These are phyloP conservation scores for Gossypium arboreum DNA, from an alignment of 345 rosid species.

Conservation along the genomic window DNA sequence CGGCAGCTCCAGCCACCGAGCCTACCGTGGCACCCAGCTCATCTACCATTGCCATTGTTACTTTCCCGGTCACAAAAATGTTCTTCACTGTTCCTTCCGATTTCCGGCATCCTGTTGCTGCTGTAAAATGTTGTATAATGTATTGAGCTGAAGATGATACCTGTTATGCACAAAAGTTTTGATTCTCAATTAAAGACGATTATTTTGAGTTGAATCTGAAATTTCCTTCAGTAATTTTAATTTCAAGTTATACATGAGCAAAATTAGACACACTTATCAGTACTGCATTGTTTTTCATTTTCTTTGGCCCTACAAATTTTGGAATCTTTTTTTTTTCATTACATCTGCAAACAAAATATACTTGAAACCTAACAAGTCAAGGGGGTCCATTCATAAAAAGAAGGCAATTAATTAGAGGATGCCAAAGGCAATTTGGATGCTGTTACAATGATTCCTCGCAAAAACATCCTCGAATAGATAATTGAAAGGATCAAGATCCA, in stretches of 20 bases:
- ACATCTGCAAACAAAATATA: not conserved
- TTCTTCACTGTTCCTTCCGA: slow-evolving; percentile 63
- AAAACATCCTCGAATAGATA: not conserved
- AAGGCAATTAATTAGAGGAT: not conserved
- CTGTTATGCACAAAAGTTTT: slow-evolving; percentile 30
- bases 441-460: not conserved
- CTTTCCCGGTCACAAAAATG: slow-evolving; percentile 75
- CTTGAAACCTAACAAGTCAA: slow-evolving; percentile 6
- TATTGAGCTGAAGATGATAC: slow-evolving; percentile 96
- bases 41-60: slow-evolving; percentile 71
- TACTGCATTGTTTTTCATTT: slow-evolving; percentile 1
- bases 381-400: slow-evolving; percentile 8
- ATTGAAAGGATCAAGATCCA: slow-evolving; percentile 9
- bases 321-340: not conserved
- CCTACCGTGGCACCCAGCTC: slow-evolving; percentile 46
- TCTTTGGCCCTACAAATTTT: slow-evolving; percentile 2
- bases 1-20: slow-evolving; percentile 28
- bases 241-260: not conserved
- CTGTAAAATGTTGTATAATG: slow-evolving; percentile 87
- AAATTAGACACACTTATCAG: not conserved
- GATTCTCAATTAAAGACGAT: not conserved
- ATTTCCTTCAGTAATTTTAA: too few relatives aligned
- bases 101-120: slow-evolving; percentile 92
- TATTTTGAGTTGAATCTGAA: not conserved
- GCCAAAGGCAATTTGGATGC: not conserved